Conservation (phyloP, 768 basidiomycete species). For the Rhodosporidiobolus odoratus region DNA sequence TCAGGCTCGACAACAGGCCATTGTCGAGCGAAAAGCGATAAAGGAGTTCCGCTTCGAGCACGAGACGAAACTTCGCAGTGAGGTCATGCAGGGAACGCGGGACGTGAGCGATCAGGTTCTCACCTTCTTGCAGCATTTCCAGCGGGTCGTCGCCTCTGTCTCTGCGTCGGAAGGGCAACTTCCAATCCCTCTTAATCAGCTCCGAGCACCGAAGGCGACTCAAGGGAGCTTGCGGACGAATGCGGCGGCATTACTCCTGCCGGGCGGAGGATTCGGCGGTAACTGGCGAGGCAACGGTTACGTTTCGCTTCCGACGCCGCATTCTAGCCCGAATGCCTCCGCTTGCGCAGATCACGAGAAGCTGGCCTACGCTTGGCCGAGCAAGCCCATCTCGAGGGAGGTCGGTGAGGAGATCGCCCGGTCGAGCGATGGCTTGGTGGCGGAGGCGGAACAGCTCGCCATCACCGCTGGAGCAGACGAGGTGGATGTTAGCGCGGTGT, state of each 20-base stretch:
- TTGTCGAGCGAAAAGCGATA: constrained; percentile 5
- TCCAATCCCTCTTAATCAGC: background rate
- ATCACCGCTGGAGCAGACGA: background rate
- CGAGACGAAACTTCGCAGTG: constrained; percentile 26
- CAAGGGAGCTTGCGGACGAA: constrained; percentile 27
- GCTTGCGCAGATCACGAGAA: too few species aligned
- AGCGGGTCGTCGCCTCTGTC: constrained; percentile 1
- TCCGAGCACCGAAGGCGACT: constrained; percentile 5
- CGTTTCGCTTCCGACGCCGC: constrained; percentile 48
- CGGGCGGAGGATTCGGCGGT: constrained; percentile 70
- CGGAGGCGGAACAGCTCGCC: constrained; percentile 6
- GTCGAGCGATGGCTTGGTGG: background rate
- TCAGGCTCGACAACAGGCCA: constrained; percentile 14
- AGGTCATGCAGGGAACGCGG: constrained; percentile 22
- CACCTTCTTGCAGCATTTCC: constrained; percentile 23
- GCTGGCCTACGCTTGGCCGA: constrained; percentile 31
- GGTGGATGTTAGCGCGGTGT: background rate
- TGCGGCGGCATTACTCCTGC: constrained; percentile 64
- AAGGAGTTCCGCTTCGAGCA: constrained; percentile 21
- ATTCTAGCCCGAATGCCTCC: background rate
- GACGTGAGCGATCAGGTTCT: constrained; percentile 16
- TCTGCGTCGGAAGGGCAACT: background rate
- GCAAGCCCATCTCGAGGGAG: constrained; percentile 5
- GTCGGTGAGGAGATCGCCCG: constrained; percentile 8
- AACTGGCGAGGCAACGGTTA: constrained; percentile 83